These are phyloP conservation scores for Teunomyces aglyptinius DNA, from an alignment of 805 yeast species.

Conservation along the genomic window DNA sequence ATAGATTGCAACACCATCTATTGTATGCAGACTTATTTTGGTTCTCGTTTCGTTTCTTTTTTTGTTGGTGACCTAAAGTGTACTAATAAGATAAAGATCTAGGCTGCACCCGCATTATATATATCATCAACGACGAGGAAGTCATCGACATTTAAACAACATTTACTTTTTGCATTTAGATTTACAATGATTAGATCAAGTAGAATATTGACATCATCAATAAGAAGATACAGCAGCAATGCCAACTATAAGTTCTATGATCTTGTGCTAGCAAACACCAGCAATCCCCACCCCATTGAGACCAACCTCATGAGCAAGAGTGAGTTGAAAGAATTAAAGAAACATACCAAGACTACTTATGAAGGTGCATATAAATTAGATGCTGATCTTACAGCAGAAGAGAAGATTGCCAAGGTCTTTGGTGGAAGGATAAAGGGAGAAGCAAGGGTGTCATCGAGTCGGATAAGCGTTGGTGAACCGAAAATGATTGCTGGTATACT, in stretches of 20 bases:
- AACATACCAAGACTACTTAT: slow-evolving; percentile 20
- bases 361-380: slow-evolving; percentile 34
- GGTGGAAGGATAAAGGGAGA: slow-evolving; percentile 59
- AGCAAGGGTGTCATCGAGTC: slow-evolving; percentile 38
- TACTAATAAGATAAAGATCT: not conserved
- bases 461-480: slow-evolving; percentile 36
- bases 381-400: slow-evolving; percentile 36
- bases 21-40: not conserved
- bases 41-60: not conserved
- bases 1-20: not conserved
- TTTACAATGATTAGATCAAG: not conserved
- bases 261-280: slow-evolving; percentile 32
- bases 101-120: not conserved
- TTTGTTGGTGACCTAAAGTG: not conserved
- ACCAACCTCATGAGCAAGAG: slow-evolving; percentile 21
- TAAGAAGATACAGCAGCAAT: slow-evolving; percentile 3
- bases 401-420: slow-evolving; percentile 49
- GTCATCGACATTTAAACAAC: not conserved
- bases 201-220: not conserved
- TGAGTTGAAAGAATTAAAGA: slow-evolving; percentile 19
- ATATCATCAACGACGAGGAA: not conserved
- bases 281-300: slow-evolving; percentile 36
- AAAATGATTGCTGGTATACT: slow-evolving; percentile 53
- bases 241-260: slow-evolving; percentile 34
- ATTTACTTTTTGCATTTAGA: not conserved